Conservation (phyloP, 2,329 filamentous ascomycete genomes). For the Fusarium coffeatum region DNA sequence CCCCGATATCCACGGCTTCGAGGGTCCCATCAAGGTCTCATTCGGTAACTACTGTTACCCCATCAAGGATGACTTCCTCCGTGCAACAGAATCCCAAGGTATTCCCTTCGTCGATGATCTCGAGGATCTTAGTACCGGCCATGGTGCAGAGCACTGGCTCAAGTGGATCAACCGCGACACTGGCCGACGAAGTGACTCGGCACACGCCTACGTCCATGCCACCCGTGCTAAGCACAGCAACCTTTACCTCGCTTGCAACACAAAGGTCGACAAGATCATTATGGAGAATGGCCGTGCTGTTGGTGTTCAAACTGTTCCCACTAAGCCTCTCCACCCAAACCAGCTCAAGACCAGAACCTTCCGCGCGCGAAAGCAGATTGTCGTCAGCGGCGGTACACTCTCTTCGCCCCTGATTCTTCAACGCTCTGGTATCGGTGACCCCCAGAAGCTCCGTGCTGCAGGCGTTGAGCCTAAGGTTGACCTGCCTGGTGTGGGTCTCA, state of each 20-base stretch:
- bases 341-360: constrained; percentile 66
- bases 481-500: constrained; percentile 78
- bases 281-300: constrained; percentile 78
- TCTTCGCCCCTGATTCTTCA: constrained; percentile 81
- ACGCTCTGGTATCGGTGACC: constrained; percentile 77
- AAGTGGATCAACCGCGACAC: constrained; percentile 81
- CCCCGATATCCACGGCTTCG: constrained; percentile 77
- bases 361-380: constrained; percentile 77
- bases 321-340: constrained; percentile 72
- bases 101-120: constrained; percentile 81
- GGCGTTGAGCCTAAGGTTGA: constrained; percentile 77
- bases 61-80: constrained; percentile 83
- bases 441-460: constrained; percentile 74
- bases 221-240: constrained; percentile 77
- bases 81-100: constrained; percentile 77
- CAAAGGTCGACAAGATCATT: constrained; percentile 81
- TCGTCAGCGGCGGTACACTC: constrained; percentile 78
- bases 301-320: constrained; percentile 75
- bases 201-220: constrained; percentile 81
- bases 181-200: constrained; percentile 76
- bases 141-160: constrained; percentile 83
- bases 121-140: constrained; percentile 75
- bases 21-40: constrained; percentile 84
- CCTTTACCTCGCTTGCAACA: constrained; percentile 78
- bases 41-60: constrained; percentile 86